A percentile compares a stretch with the other conserved stretches of the same genome.
These are phyloP conservation scores for Apiotrichum veenhuisii DNA, from an alignment of 1,284 basidiomycete species.

Conservation along the genomic window DNA sequence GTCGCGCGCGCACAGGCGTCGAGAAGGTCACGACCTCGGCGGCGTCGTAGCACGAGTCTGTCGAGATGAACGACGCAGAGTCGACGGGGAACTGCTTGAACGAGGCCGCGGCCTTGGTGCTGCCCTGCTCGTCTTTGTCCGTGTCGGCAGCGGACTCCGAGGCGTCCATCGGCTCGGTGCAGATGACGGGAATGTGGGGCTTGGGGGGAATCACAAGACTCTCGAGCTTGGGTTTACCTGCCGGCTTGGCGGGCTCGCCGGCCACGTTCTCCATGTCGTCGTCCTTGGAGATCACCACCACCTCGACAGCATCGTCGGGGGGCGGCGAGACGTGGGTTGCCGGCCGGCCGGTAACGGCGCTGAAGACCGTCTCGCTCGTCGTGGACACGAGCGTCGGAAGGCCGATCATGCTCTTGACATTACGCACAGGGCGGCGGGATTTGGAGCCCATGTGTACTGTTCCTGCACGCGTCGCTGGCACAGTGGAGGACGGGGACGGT, in stretches of 20 bases:
- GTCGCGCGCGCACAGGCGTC: slow-evolving; percentile 1
- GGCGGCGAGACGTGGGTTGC: neutral
- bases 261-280: neutral
- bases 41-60: slow-evolving; percentile 2
- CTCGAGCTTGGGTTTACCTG: neutral
- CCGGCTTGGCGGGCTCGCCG: neutral
- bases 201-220: neutral
- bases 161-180: too few relatives aligned
- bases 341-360: neutral
- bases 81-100: neutral
- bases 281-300: neutral
- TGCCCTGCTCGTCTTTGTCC: neutral
- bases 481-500: neutral
- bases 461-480: too few relatives aligned
- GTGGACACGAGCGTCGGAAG: neutral
- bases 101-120: neutral
- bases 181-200: neutral
- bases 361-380: neutral
- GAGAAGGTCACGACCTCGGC: slow-evolving; percentile 5
- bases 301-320: neutral
- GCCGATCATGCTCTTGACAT: neutral
- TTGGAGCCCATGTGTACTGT: neutral
- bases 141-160: too few relatives aligned
- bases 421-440: neutral
- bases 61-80: neutral